A percentile compares a stretch with the other conserved stretches of the same genome.
phyloP scores from a whole-genome alignment of 345 rosid genomes.

The Brassica cretica region DNA sequence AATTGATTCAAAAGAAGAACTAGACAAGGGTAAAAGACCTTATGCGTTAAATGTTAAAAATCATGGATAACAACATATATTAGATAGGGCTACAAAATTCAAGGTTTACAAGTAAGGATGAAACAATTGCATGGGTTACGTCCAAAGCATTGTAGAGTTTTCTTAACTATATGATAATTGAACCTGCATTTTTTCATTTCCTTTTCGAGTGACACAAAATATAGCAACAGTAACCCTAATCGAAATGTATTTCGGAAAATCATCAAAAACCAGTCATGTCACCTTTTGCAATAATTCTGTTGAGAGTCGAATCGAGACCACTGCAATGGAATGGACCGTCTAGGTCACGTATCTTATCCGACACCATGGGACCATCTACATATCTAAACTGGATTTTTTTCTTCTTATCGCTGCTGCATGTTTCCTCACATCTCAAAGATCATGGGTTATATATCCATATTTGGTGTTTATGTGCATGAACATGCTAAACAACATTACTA shows the following conservation, averaged over 20 bases:
- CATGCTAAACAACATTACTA: neutral
- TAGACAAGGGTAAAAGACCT: neutral
- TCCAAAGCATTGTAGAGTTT: too few relatives aligned
- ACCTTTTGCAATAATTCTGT: slow-evolving; percentile 2
- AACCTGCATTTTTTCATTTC: neutral
- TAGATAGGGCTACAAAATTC: too few relatives aligned
- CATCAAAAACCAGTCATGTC: slow-evolving; percentile 4
- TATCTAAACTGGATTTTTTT: slow-evolving; percentile 6
- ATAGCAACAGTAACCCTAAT: neutral
- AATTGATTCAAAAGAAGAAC: neutral
- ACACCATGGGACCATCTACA: slow-evolving; percentile 23
- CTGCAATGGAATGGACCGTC: slow-evolving; percentile 21
- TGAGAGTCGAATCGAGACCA: slow-evolving; percentile 24
- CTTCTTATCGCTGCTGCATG: neutral
- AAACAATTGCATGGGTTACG: too few relatives aligned
- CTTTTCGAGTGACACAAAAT: neutral
- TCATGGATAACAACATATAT: too few relatives aligned
- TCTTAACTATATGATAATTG: neutral
- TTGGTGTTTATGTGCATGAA: slow-evolving; percentile 2
- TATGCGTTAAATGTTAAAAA: neutral
- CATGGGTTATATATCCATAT: neutral
- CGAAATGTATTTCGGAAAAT: slow-evolving; percentile 1
- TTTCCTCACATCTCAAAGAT: slow-evolving; percentile 5
- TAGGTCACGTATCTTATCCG: slow-evolving; percentile 28
- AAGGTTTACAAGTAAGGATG: too few relatives aligned